These are phyloP conservation scores for Pestalotiopsis sp. DNA, from an alignment of 2,329 filamentous ascomycete genomes.

Conservation along the genomic window DNA sequence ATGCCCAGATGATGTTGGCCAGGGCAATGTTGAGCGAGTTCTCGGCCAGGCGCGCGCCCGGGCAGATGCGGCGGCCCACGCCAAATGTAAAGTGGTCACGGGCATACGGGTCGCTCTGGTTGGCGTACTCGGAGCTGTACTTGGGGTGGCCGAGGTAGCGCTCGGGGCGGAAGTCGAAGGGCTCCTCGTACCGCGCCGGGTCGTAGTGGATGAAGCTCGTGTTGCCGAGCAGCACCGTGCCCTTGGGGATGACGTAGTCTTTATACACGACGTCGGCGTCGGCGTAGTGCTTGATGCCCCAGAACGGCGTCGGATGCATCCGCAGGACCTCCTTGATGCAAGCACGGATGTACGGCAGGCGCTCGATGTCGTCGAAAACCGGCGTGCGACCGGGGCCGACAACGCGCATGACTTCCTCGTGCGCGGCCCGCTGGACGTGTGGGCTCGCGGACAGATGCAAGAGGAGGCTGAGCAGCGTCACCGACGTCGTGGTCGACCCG, in stretches of 20 bases:
- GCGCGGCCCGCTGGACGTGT: slow-evolving; percentile 39
- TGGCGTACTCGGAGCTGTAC: slow-evolving; percentile 25
- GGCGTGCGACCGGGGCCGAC: slow-evolving; percentile 34
- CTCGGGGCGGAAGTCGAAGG: slow-evolving; percentile 21
- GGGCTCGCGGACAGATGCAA: slow-evolving; percentile 23
- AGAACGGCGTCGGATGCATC: slow-evolving; percentile 25
- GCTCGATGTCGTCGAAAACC: slow-evolving; percentile 27
- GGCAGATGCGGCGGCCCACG: slow-evolving; percentile 46
- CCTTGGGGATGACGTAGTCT: slow-evolving; percentile 46
- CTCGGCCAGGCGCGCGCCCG: slow-evolving; percentile 50
- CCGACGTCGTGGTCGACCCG: slow-evolving; percentile 40
- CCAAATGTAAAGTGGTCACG: slow-evolving; percentile 48
- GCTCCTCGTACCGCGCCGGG: slow-evolving; percentile 21
- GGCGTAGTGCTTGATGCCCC: slow-evolving; percentile 43
- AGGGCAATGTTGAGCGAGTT: slow-evolving; percentile 36
- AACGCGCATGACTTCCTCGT: slow-evolving; percentile 43
- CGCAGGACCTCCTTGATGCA: slow-evolving; percentile 34
- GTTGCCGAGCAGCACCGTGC: slow-evolving; percentile 40
- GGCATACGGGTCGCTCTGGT: slow-evolving; percentile 24
- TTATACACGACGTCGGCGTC: slow-evolving; percentile 47
- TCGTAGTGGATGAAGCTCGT: slow-evolving; percentile 30
- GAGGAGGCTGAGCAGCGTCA: slow-evolving; percentile 32
- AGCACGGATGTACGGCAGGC: slow-evolving; percentile 35
- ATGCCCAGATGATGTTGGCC: slow-evolving; percentile 46
- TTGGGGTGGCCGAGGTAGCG: slow-evolving; percentile 19